Evolutionary conservation across 495 filamentous ascomycete species (phyloP).

Genomic region (Penicillium bovifimosum): DNA sequence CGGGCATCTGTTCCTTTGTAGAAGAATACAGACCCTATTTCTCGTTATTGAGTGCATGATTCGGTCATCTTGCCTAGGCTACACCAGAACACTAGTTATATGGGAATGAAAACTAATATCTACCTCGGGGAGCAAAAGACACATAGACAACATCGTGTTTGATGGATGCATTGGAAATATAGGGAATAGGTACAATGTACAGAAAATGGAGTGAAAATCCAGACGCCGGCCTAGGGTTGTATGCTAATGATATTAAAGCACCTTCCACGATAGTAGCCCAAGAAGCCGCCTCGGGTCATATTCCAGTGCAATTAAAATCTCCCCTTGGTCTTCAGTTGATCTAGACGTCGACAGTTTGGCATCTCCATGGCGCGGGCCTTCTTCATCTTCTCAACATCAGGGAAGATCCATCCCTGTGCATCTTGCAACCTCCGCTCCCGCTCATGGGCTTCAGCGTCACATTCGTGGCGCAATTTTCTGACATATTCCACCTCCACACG

Average conservation of each 20-base stretch:
- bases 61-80: too few relatives aligned
- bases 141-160: background rate
- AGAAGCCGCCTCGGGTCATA: background rate
- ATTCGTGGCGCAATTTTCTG: conserved; percentile 56
- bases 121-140: background rate
- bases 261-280: background rate
- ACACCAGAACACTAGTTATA: background rate
- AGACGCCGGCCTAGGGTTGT: conserved; percentile 21
- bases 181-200: conserved; percentile 12
- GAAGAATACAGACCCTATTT: too few relatives aligned
- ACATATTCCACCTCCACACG: conserved; percentile 70
- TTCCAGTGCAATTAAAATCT: conserved; percentile 11
- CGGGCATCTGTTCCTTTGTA: too few relatives aligned
- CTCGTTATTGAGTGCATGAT: too few relatives aligned
- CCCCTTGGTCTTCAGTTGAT: conserved; percentile 35
- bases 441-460: conserved; percentile 61
- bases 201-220: conserved; percentile 12
- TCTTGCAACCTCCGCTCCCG: conserved; percentile 65
- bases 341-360: conserved; percentile 50
- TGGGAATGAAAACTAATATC: too few relatives aligned
- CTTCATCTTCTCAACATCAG: conserved; percentile 70
- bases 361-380: conserved; percentile 56
- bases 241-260: conserved; percentile 17
- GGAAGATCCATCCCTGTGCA: conserved; percentile 85
- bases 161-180: conserved; percentile 16